Base-by-base conservation (phyloP, 805 yeast genomes). In the Myxozyma nipponensis region DNA sequence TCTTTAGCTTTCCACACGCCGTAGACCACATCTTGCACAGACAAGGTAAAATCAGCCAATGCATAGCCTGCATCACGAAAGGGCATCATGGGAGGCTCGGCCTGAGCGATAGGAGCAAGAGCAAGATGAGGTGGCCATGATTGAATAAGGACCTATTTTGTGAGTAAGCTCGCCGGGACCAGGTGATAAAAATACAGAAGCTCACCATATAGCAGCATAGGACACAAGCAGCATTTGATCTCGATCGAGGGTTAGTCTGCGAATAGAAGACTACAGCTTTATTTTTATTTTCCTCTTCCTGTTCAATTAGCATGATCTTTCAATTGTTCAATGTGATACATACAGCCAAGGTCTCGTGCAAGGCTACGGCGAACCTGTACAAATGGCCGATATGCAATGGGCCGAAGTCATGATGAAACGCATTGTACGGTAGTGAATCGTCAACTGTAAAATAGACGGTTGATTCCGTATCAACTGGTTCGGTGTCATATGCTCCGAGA, bases 71-170 rank as follows among this genome's bases (percentile, higher is more conserved):
- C 98, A 67, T 93, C 98, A 66, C 98, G 76, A 70, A 90, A 93
- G 1, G 90, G 85, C 84, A 86, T 90, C 58, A 91, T 83, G 4
- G 98, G 97, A 2, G 95, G 96, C 44, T 85, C 89, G 4, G 83
- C 79, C 67, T 93, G 98, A 1, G 93, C 81, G 47, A 93, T 78
- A 0, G 98, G 98, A 53, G 95, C 97, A 57, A 93, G 70, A 0
- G 90, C 98, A 68, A 93, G 93, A 68, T 93, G 98, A 0, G 98
- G 98, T 1, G 97, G 88, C 98, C 98, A 93, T 13, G 88, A 83
- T 66, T 93, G 98, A 17, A 93, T 91, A 47, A 93, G 70, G 1
- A 93, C 78, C 59, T 56, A 23, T 7, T 13, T 13, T n/a, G 35
- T 28, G 30, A 17, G 25, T 36, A 5, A 26, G 25, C 36, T 21